phyloP scores from a whole-genome alignment of 2,329 filamentous ascomycete species.

The Neofusicoccum sp. region DNA sequence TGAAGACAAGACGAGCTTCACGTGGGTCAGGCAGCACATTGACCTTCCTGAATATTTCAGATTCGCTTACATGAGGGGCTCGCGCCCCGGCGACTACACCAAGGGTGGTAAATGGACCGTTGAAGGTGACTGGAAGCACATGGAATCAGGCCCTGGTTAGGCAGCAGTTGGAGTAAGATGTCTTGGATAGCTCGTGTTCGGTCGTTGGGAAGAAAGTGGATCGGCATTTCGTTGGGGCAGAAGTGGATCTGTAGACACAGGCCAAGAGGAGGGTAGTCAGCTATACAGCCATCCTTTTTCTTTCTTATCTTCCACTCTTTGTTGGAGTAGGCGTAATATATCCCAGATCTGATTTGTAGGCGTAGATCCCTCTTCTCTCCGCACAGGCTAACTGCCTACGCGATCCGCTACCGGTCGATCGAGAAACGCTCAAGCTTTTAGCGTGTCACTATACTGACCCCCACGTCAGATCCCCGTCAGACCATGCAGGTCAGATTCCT shows the following conservation, averaged over 20 bases:
- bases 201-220: not conserved
- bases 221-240: not conserved
- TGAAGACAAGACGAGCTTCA: constrained; percentile 53
- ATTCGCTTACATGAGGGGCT: constrained; percentile 71
- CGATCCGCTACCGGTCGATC: too few species aligned
- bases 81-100: constrained; percentile 66
- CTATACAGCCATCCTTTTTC: too few species aligned
- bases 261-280: not conserved
- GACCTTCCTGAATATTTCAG: constrained; percentile 68
- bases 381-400: too few species aligned
- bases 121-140: constrained; percentile 64
- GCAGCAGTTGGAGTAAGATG: not conserved
- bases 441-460: too few species aligned
- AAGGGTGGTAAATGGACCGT: constrained; percentile 69
- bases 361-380: not conserved
- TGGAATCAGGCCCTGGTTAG: constrained; percentile 58
- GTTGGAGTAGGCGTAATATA: not conserved
- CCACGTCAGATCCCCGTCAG: too few species aligned
- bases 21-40: constrained; percentile 53
- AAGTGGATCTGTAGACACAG: not conserved
- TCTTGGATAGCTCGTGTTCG: not conserved
- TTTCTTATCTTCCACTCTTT: not conserved
- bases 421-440: too few species aligned
- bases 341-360: not conserved
- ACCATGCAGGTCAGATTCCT: too few species aligned